These are phyloP conservation scores for Thalassiosira livingstoniorum DNA, from an alignment of 352 stramenopile genomes.

Conservation along the genomic window DNA sequence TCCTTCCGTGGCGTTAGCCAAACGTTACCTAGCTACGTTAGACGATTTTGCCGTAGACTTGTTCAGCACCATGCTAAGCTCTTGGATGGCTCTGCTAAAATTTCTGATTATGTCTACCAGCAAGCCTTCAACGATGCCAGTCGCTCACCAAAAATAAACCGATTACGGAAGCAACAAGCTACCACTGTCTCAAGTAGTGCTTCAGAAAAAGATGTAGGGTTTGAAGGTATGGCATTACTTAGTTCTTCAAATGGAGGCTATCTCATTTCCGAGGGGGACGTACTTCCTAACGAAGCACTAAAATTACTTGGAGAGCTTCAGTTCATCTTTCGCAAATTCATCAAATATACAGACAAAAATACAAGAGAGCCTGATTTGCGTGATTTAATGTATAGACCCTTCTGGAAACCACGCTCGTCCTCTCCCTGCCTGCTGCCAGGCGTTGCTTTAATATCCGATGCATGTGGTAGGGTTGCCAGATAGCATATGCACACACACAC, in stretches of 20 bases:
- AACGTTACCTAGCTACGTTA: constrained; percentile 71
- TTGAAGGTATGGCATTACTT: constrained; percentile 67
- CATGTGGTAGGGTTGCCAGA: constrained; percentile 70
- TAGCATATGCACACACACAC: too few species aligned
- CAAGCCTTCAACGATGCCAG: constrained; percentile 46
- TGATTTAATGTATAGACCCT: constrained; percentile 69
- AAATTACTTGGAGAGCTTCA: constrained; percentile 61
- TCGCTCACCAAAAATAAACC: constrained; percentile 50
- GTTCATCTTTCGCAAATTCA: constrained; percentile 61
- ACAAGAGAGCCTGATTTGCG: constrained; percentile 38
- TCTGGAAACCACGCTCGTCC: constrained; percentile 71
- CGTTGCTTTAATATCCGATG: constrained; percentile 71
- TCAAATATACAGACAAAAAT: constrained; percentile 28
- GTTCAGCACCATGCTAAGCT: constrained; percentile 70
- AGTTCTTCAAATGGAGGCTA: constrained; percentile 58
- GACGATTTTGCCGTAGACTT: constrained; percentile 67
- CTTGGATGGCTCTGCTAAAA: constrained; percentile 51
- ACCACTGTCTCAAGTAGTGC: constrained; percentile 33
- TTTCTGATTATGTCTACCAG: constrained; percentile 48
- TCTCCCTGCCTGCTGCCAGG: constrained; percentile 71
- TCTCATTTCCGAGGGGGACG: constrained; percentile 74
- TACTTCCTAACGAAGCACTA: constrained; percentile 63
- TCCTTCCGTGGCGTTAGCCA: constrained; percentile 74
- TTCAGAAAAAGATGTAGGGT: constrained; percentile 60
- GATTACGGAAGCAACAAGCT: constrained; percentile 44